Base-by-base conservation (phyloP, 2,329 filamentous ascomycete species). In the Laburnicola sp. region DNA sequence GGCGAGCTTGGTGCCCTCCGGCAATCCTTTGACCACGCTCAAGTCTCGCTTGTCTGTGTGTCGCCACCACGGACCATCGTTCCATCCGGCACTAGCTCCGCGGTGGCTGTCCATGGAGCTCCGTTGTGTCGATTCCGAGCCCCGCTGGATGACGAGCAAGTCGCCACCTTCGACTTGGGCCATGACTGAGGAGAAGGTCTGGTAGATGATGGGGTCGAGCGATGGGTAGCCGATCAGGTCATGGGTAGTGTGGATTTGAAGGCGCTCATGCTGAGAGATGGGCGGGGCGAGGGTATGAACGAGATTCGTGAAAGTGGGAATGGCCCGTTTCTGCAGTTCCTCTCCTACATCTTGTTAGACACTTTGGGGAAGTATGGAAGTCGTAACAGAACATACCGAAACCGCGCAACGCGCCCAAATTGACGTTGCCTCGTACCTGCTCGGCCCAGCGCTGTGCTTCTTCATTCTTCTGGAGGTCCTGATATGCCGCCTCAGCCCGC, bases 81-180 rank as follows among this genome's bases (percentile, higher is more conserved):
- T 88, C 92, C 94, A 99, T 55, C 88, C 88, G 32, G 82, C 80
- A 26, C 78, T 76, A 7, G 85, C 82, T 25, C 81, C 73, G 35
- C 75, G 75, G 63, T 81, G 82, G 34, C 80, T 80, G 51, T 79
- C 80, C 41, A 88, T 80, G 2, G 85, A 84, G 36, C 82, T 81
- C 37, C 86, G 86, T 27, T 84, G 85, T 40, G 86, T 83, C 42
- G 86, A 89, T 74, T 97, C 94, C 54, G 91, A 88, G 21, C 94
- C 94, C 32, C 92, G 89, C 75, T 99, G 94, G 54, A 97, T 86
- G 48, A 99, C 94, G 47, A 97, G 82, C 16, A 99, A 81, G 66
- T 97, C 94, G 48, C 94, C 94, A 58, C 94, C 94, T 75, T 99
- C 94, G 39, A 99, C 94, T 76, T 99, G 94, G n/a, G 91, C 84